Percentiles rank a stretch among this genome's conserved stretches.
These are phyloP conservation scores for Thermothielavioides terrestris DNA, from an alignment of 495 filamentous ascomycete species.

Conservation along the genomic window DNA sequence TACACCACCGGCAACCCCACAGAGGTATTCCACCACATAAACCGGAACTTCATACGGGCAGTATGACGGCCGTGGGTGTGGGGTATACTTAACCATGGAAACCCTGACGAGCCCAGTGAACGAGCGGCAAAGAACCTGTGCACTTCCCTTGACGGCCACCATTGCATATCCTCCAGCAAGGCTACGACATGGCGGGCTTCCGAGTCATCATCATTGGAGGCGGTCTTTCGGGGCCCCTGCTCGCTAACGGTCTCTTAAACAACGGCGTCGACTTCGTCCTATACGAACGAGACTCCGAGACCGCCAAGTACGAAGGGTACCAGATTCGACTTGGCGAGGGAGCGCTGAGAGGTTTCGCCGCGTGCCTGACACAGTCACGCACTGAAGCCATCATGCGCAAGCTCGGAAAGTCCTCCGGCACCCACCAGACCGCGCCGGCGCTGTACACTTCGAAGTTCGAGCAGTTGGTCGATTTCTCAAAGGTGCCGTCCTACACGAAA, in stretches of 20 bases:
- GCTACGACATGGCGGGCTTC: neutral
- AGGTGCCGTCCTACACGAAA: neutral
- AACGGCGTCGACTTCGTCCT: neutral
- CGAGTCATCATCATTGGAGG: neutral
- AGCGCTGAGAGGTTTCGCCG: neutral
- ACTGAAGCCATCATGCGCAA: neutral
- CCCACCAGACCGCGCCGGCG: neutral
- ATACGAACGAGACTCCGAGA: neutral
- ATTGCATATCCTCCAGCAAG: too few relatives aligned
- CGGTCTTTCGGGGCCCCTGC: neutral
- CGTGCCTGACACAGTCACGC: too few relatives aligned
- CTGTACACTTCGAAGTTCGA: neutral
- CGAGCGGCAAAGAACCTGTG: too few relatives aligned
- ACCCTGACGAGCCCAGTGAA: too few relatives aligned
- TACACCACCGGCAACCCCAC: too few relatives aligned
- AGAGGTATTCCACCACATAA: too few relatives aligned
- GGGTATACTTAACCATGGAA: too few relatives aligned
- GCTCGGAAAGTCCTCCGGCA: neutral
- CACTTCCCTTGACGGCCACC: too few relatives aligned
- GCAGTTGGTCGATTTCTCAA: neutral
- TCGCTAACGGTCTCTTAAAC: neutral
- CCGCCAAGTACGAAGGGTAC: neutral
- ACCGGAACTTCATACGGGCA: too few relatives aligned
- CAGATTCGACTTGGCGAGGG: neutral
- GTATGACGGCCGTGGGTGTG: too few relatives aligned